These are phyloP conservation scores for Nyctanthes arbortristis DNA, from an alignment of 257 asterid species.

Conservation along the genomic window DNA sequence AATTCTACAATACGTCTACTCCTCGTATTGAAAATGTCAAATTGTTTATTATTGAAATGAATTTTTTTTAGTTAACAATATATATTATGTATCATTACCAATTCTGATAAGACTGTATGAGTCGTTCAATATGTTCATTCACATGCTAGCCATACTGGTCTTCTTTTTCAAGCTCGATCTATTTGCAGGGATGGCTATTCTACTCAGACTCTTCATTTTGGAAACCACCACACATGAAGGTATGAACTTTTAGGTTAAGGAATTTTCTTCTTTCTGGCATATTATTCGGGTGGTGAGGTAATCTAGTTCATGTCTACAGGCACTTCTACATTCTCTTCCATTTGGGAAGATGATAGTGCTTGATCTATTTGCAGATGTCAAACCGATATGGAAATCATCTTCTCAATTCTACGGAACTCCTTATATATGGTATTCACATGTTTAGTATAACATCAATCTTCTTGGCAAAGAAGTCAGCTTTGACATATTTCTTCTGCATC, in stretches of 20 bases:
- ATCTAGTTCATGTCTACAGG: slow-evolving; percentile 52
- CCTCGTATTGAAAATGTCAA: neutral
- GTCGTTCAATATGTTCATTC: no score
- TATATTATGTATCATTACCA: neutral
- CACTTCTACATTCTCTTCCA: slow-evolving; percentile 97
- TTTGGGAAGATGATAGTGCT: slow-evolving; percentile 98
- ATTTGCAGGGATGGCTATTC: slow-evolving; percentile 93
- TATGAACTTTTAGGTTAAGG: slow-evolving; percentile 28
- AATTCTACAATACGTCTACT: no score
- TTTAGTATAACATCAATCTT: slow-evolving; percentile 17
- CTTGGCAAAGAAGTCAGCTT: slow-evolving; percentile 7
- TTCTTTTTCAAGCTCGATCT: slow-evolving; percentile 18
- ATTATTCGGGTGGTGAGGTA: neutral
- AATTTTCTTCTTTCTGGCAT: neutral
- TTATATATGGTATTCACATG: slow-evolving; percentile 73
- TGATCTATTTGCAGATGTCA: slow-evolving; percentile 96
- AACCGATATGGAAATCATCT: slow-evolving; percentile 91
- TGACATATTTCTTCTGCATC: neutral
- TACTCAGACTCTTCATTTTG: slow-evolving; percentile 87
- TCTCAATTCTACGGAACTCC: slow-evolving; percentile 90
- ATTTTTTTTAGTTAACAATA: neutral
- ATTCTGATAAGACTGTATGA: neutral
- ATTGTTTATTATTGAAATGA: no score
- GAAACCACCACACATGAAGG: slow-evolving; percentile 99
- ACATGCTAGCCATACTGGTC: no score